A percentile compares a stretch with the other conserved stretches of the same genome.
Conservation (phyloP, 2,329 filamentous ascomycete genomes). For the Xylaria sp. region DNA sequence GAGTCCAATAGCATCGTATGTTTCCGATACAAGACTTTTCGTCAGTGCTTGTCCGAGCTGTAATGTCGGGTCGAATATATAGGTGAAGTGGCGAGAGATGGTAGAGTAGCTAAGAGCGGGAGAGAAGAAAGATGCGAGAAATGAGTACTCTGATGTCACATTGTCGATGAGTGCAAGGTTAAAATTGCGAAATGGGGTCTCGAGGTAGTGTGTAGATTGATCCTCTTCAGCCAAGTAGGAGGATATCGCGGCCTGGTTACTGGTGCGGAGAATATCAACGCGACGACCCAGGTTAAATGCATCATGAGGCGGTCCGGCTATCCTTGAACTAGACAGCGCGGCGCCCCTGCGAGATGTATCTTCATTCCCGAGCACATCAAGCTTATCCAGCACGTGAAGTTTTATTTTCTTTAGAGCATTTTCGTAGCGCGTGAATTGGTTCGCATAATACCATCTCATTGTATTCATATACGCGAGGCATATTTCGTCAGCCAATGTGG, state of each 20-base stretch:
- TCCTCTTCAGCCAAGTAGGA: constrained; percentile 94
- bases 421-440: constrained; percentile 89
- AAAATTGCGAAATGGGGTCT: constrained; percentile 92
- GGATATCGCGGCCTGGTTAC: constrained; percentile 79
- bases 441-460: constrained; percentile 98
- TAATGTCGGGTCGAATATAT: constrained; percentile 92
- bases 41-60: constrained; percentile 82
- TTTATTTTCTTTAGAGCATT: constrained; percentile 86
- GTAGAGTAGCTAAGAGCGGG: constrained; percentile 78
- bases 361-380: constrained; percentile 85
- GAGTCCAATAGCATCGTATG: constrained; percentile 85
- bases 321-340: constrained; percentile 63
- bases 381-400: constrained; percentile 82
- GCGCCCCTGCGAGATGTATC: constrained; percentile 73
- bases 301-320: constrained; percentile 75
- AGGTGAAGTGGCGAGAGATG: constrained; percentile 84
- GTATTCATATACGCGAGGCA: constrained; percentile 95
- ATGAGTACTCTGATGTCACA: constrained; percentile 92
- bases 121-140: constrained; percentile 89
- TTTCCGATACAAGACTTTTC: constrained; percentile 78
- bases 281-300: constrained; percentile 89
- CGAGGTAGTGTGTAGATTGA: constrained; percentile 84
- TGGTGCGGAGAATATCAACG: constrained; percentile 81
- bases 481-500: constrained; percentile 88
- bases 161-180: constrained; percentile 96